Evolutionary conservation across 371 early-diverging fungal genomes (phyloP).

Genomic region (Mortierella sp.): DNA sequence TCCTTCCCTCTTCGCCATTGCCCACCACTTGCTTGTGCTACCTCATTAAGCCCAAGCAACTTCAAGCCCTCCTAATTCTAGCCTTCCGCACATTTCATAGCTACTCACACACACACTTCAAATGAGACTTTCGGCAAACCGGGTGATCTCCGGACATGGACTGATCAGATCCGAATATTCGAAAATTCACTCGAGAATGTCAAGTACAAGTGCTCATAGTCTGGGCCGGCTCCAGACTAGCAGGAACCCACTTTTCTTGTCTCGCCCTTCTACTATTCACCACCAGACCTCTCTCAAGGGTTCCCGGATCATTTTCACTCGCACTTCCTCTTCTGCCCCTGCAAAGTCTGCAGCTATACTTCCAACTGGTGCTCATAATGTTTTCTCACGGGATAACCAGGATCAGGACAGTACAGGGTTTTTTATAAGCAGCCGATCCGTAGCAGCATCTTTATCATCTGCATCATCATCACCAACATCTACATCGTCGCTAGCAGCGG

Average conservation of each 20-base stretch:
- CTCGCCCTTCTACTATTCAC: not conserved
- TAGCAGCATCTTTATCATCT: conserved; percentile 7
- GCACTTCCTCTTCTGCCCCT: conserved; percentile 38
- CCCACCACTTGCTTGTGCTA: not conserved
- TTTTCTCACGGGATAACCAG: conserved; percentile 18
- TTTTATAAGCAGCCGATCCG: conserved; percentile 23
- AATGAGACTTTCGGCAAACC: conserved; percentile 24
- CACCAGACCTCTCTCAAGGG: conserved; percentile 20
- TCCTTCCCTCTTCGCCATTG: not conserved
- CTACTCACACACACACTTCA: not conserved
- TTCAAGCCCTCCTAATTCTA: not conserved
- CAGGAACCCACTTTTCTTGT: conserved; percentile 4
- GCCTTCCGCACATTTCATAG: not conserved
- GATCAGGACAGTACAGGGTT: conserved; percentile 27
- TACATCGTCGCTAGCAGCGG: conserved; percentile 14
- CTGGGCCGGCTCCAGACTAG: conserved; percentile 15
- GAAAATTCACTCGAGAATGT: conserved; percentile 27
- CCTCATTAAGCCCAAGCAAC: not conserved
- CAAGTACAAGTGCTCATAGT: conserved; percentile 24
- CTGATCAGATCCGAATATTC: conserved; percentile 47
- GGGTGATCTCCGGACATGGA: conserved; percentile 38
- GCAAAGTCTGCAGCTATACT: conserved; percentile 21
- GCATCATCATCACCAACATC: conserved; percentile 14
- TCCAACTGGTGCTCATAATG: conserved; percentile 28
- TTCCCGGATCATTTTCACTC: conserved; percentile 46